These are phyloP conservation scores for Cercospora berteroae DNA, from an alignment of 2,329 filamentous ascomycete species.

Conservation along the genomic window DNA sequence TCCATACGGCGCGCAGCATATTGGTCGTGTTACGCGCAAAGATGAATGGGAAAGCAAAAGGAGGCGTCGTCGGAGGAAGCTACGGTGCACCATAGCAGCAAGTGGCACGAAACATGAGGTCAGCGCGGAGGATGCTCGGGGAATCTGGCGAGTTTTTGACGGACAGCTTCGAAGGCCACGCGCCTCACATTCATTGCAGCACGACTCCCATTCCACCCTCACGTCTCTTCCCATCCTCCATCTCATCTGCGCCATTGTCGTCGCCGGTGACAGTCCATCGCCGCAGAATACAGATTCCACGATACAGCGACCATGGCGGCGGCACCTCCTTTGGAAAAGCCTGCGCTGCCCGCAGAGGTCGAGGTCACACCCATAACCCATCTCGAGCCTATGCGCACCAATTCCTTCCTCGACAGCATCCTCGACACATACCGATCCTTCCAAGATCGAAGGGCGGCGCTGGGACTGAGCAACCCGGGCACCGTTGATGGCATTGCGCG, in stretches of 20 bases:
- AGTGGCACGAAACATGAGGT: neutral
- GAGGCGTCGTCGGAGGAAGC: neutral
- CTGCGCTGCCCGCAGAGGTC: conserved; percentile 27
- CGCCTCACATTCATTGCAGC: neutral
- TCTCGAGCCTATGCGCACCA: conserved; percentile 30
- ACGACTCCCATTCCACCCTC: neutral
- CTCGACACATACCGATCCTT: conserved; percentile 75
- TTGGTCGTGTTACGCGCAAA: neutral
- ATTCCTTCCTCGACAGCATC: conserved; percentile 34
- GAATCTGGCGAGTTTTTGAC: neutral
- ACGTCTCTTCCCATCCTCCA: neutral
- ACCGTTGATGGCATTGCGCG: conserved; percentile 84
- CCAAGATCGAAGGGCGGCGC: conserved; percentile 77
- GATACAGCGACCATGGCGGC: conserved; percentile 14
- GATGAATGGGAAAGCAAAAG: neutral
- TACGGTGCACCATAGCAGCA: neutral
- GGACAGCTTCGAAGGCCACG: neutral
- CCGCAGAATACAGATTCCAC: neutral
- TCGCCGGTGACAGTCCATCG: neutral
- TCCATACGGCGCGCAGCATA: neutral
- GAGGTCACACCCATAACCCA: conserved; percentile 24
- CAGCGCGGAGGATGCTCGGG: neutral
- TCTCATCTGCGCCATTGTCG: neutral
- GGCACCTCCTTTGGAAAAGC: conserved; percentile 31
- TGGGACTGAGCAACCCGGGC: conserved; percentile 89